Evolutionary conservation across 1,139 yeast species (phyloP).

Genomic region (Candida albicans): DNA sequence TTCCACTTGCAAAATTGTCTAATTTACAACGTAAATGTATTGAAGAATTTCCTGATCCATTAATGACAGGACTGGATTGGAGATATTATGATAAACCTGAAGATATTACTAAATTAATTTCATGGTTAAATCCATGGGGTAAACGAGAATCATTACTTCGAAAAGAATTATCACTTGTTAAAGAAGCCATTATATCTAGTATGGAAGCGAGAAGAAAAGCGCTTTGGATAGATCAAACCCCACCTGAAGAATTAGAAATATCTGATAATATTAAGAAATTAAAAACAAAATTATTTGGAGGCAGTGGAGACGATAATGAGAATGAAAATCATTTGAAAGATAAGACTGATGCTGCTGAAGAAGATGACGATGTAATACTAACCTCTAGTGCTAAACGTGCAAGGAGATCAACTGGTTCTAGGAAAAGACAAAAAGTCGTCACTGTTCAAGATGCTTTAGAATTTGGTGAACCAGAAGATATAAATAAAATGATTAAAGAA

Average conservation of each 20-base stretch:
- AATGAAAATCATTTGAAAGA: conserved; percentile 3
- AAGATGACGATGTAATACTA: conserved; percentile 24
- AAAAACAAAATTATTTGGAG: background rate
- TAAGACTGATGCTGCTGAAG: conserved; percentile 11
- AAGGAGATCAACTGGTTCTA: conserved; percentile 19
- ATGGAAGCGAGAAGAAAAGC: conserved; percentile 61
- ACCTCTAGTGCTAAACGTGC: conserved; percentile 29
- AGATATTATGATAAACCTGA: conserved; percentile 65
- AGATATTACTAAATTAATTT: conserved; percentile 56
- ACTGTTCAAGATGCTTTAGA: conserved; percentile 30
- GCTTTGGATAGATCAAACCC: conserved; percentile 35
- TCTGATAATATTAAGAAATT: conserved; percentile 36
- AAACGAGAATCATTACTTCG: conserved; percentile 66
- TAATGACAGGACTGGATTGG: conserved; percentile 60
- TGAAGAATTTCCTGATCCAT: conserved; percentile 64
- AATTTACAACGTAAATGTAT: conserved; percentile 61
- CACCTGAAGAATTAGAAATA: conserved; percentile 45
- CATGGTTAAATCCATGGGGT: conserved; percentile 79
- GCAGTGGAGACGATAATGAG: conserved; percentile 7
- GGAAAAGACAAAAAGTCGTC: conserved; percentile 24
- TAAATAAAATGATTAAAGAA: conserved; percentile 25
- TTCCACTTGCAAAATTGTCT: conserved; percentile 27
- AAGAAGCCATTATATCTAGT: conserved; percentile 56
- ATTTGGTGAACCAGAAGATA: conserved; percentile 31
- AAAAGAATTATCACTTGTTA: conserved; percentile 58